Conservation (phyloP, 2,329 filamentous ascomycete genomes). For the Sporothrix inflata region DNA sequence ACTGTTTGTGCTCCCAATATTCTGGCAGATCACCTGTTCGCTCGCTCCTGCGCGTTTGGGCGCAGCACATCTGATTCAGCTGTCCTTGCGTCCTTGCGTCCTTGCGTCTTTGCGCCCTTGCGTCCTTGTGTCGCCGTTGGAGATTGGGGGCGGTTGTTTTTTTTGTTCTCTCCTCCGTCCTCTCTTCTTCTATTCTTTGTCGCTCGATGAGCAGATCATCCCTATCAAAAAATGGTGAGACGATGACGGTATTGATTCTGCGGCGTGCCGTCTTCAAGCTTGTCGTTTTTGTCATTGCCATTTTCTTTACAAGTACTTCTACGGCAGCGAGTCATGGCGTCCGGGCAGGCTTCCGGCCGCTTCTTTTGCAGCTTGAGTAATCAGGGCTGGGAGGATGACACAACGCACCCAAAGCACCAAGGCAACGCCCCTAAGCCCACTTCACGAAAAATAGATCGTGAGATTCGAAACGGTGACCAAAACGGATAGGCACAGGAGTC, state of each 20-base stretch:
- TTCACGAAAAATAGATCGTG: neutral
- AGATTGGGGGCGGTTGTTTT: neutral
- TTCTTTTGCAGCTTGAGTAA: slow-evolving; percentile 17
- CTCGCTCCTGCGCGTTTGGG: neutral
- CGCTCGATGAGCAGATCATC: neutral
- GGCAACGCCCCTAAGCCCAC: too few relatives aligned
- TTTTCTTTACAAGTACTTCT: too few relatives aligned
- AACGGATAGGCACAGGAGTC: neutral
- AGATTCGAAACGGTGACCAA: slow-evolving; percentile 22
- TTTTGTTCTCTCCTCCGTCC: neutral
- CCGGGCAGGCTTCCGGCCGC: neutral
- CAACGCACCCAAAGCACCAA: neutral
- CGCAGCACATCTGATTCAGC: neutral
- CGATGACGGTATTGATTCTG: neutral
- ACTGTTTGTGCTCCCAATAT: neutral
- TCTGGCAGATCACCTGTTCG: slow-evolving; percentile 14
- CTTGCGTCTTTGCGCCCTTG: neutral
- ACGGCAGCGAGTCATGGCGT: slow-evolving; percentile 6
- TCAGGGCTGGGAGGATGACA: slow-evolving; percentile 8
- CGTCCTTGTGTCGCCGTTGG: neutral
- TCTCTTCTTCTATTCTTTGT: neutral
- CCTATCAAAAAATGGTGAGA: neutral
- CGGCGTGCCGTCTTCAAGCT: too few relatives aligned
- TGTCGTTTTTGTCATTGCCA: too few relatives aligned
- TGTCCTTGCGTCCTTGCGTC: neutral